Evolutionary conservation across 1,139 yeast species (phyloP).

Genomic region (Kluyveromyces sp.): DNA sequence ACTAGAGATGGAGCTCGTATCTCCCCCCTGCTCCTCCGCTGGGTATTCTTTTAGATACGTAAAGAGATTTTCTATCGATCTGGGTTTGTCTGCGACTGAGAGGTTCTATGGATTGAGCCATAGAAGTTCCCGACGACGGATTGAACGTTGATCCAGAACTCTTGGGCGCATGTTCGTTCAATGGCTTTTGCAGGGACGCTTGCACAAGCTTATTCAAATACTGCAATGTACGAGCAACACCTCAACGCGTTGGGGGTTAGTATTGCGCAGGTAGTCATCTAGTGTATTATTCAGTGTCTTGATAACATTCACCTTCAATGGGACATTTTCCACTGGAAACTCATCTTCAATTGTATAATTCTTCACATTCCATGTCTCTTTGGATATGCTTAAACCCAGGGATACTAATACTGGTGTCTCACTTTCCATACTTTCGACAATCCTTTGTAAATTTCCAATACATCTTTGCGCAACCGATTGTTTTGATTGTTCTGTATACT

Average conservation of each 20-base stretch:
- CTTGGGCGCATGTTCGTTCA: no score
- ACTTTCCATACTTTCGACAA: slow-evolving; percentile 10
- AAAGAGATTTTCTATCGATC: background rate
- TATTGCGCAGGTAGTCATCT: slow-evolving; percentile 5
- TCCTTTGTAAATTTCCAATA: slow-evolving; percentile 7
- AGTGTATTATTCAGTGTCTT: slow-evolving; percentile 10
- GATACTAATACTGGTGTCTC: slow-evolving; percentile 3
- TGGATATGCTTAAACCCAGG: slow-evolving; percentile 9
- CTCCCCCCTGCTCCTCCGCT: background rate
- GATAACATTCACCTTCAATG: slow-evolving; percentile 14
- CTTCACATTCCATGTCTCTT: slow-evolving; percentile 12
- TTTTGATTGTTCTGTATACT: background rate
- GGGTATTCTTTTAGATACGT: background rate
- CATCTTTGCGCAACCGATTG: slow-evolving; percentile 9
- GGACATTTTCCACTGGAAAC: slow-evolving; percentile 15
- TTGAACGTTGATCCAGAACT: background rate
- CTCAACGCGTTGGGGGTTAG: slow-evolving; percentile 5
- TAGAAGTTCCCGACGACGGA: background rate
- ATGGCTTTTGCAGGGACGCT: slow-evolving; percentile 8
- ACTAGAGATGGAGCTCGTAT: background rate
- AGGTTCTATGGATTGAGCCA: background rate
- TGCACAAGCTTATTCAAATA: slow-evolving; percentile 12
- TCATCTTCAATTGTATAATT: slow-evolving; percentile 6
- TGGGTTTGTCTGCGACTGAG: background rate
- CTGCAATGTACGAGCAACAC: slow-evolving; percentile 9